Base-by-base conservation (phyloP, 2,329 filamentous ascomycete genomes). In the Dothistroma pini region DNA sequence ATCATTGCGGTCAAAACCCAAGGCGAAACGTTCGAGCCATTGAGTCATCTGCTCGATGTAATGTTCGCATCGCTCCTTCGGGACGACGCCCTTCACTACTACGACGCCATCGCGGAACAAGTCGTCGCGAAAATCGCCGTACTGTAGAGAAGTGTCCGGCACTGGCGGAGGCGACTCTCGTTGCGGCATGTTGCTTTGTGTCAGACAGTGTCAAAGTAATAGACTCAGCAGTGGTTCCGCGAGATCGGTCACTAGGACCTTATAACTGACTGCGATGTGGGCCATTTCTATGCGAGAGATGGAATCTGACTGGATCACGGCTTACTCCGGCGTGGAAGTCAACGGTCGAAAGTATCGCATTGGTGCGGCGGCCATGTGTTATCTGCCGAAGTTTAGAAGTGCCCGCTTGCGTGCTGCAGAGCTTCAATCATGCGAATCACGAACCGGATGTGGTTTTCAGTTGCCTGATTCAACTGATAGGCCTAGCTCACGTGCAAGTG, bases 1-100 rank as follows among this genome's bases (percentile, higher is more conserved):
- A 51, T 63, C 58, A 32, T 59, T 61, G 48, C 61, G 58, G n/a
- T 63, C 53, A 51, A 63, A 63, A 14, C 61, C 61, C 7, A 63
- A 47, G 8, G 61, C 56, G 44, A 63, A 63, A 12, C 25, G 58
- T 35, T 63, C 61, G 10, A 63, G 56, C 61, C 61, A 63, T 57
- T 61, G 50, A 34, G 61, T 63, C 61, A 63, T 63, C 21, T 54
- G 44, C 47, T 63, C 61, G 34, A 61, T 58, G 50, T 63, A 60
- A 14, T 60, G 34, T 32, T 55, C 52, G 31, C 60, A 62, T 56
- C 54, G 49, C 34, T 54, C 58, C 16, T 55, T 51, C 14, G 58
- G 51, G 1, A 63, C 56, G 48, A 51, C 56, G 31, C 56, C 56
- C 53, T 61, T 63, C 32, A 63, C 61, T 44, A 63, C 61, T 5